phyloP scores from a whole-genome alignment of 805 yeast genomes.

The Kazachstania kunashirensis region DNA sequence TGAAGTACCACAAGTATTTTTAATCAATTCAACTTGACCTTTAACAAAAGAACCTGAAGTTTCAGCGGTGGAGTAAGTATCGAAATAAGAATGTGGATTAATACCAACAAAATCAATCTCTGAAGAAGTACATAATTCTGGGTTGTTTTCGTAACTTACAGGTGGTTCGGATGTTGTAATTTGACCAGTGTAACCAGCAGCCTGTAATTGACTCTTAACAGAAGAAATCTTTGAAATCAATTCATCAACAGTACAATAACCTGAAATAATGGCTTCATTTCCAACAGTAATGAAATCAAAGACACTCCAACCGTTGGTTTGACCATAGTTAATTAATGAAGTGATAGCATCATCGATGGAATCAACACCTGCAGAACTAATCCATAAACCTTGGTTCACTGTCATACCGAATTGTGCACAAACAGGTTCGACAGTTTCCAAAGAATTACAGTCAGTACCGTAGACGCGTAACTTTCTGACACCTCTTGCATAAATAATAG shows the following conservation, averaged over 20 bases:
- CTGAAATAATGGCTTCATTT: slow-evolving; percentile 72
- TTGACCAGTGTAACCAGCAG: slow-evolving; percentile 68
- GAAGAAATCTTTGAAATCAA: slow-evolving; percentile 53
- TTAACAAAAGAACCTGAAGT: slow-evolving; percentile 63
- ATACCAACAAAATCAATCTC: slow-evolving; percentile 77
- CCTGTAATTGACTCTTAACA: slow-evolving; percentile 47
- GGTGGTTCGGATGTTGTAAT: slow-evolving; percentile 89
- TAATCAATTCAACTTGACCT: slow-evolving; percentile 49
- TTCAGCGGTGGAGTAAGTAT: slow-evolving; percentile 47
- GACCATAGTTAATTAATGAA: slow-evolving; percentile 43
- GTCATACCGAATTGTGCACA: slow-evolving; percentile 50
- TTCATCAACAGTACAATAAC: slow-evolving; percentile 51
- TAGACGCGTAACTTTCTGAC: slow-evolving; percentile 64
- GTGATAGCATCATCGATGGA: slow-evolving; percentile 55
- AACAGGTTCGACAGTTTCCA: slow-evolving; percentile 54
- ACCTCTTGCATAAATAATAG: slow-evolving; percentile 48
- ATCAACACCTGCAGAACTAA: slow-evolving; percentile 51
- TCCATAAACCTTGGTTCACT: slow-evolving; percentile 85
- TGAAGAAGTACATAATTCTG: slow-evolving; percentile 58
- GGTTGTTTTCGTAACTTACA: slow-evolving; percentile 51
- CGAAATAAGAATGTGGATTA: slow-evolving; percentile 82
- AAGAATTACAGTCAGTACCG: slow-evolving; percentile 76
- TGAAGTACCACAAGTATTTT: slow-evolving; percentile 45
- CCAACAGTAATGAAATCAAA: slow-evolving; percentile 75
- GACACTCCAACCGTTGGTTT: slow-evolving; percentile 57